Base-by-base conservation (phyloP, 768 basidiomycete species). In the Lactarius quietus region DNA sequence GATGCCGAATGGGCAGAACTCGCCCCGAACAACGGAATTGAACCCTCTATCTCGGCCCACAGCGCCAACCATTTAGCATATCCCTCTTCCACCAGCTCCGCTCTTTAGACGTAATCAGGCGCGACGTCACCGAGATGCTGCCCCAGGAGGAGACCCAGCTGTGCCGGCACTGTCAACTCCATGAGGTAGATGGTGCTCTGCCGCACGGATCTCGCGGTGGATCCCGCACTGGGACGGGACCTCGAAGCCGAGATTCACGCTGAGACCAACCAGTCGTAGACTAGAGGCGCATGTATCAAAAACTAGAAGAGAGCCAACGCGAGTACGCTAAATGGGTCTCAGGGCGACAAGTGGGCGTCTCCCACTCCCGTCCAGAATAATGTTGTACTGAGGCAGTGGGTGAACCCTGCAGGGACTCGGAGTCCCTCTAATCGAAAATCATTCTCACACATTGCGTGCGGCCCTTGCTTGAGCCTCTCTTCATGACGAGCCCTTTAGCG, bases 71-170 rank as follows among this genome's bases (percentile, higher is more conserved):
- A 2, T 79, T 75, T 65, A 75, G 76, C 10, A 66, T 80, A 31
- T 62, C 74, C 36, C 75, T 80, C 71, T 74, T 81, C 43, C 79
- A 81, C 70, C 74, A 77, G 39, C 71, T 81, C 0, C 76, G 77
- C 26, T 80, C 79, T 62, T 72, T 81, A 67, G 70, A 80, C 51
- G 66, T 79, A 20, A 56, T 80, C n/a, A 74, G 78, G 31, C 67
- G 36, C 8, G 71, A 73, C 41, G 63, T 76, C 61, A 62, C 62
- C 3, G 39, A 56, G 36, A 28, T 53, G 51, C 33, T 7, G 55
- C 20, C 38, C 26, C 43, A 3, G 31, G 31, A 57, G 36, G 45
- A 33, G 55, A 33, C 36, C 39, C 33, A 33, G 58, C 41, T 59
- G 66, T 54, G 55, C 29, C 67, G 72, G 12, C 78, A 81, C 39